A percentile compares a stretch with the other conserved stretches of the same genome.
These are phyloP conservation scores for Aspergillus calidoustus DNA, from an alignment of 2,329 filamentous ascomycete species.

Conservation along the genomic window DNA sequence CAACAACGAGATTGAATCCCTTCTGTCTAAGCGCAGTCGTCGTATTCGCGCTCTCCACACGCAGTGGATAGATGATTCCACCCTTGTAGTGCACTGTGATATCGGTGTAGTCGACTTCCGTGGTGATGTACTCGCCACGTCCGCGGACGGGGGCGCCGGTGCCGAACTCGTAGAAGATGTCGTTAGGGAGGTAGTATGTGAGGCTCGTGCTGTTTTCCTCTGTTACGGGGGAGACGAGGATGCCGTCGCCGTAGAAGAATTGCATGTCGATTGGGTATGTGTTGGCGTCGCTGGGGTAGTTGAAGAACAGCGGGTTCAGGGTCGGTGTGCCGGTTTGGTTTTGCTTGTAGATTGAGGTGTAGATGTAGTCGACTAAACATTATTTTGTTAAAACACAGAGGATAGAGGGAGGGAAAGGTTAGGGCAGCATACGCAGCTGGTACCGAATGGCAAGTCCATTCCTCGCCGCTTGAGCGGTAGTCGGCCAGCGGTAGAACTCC, in stretches of 20 bases:
- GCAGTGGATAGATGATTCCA: constrained; percentile 2
- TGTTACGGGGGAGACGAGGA: constrained; percentile 1
- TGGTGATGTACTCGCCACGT: constrained; percentile 4
- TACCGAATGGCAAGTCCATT: constrained; percentile 1
- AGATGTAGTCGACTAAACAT: neutral
- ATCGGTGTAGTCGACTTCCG: neutral
- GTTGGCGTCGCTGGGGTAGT: neutral
- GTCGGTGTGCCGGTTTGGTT: constrained; percentile 1
- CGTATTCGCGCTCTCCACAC: constrained; percentile 1
- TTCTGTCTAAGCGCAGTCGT: neutral
- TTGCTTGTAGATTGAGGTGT: constrained; percentile 6
- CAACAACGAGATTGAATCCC: constrained; percentile 1
- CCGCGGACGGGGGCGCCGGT: constrained; percentile 9
- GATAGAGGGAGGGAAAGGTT: too few species aligned
- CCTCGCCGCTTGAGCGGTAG: neutral
- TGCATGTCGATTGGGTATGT: neutral
- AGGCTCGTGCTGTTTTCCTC: constrained; percentile 12
- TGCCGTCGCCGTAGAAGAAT: constrained; percentile 5
- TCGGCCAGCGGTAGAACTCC: constrained; percentile 6
- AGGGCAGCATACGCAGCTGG: neutral
- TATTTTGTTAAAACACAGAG: neutral
- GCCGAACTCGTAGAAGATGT: constrained; percentile 15
- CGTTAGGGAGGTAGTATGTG: constrained; percentile 9
- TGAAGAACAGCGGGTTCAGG: constrained; percentile 3
- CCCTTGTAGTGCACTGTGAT: constrained; percentile 6